Base-by-base conservation (phyloP, 371 early-diverging fungal species). In the Actinomortierella ambigua region DNA sequence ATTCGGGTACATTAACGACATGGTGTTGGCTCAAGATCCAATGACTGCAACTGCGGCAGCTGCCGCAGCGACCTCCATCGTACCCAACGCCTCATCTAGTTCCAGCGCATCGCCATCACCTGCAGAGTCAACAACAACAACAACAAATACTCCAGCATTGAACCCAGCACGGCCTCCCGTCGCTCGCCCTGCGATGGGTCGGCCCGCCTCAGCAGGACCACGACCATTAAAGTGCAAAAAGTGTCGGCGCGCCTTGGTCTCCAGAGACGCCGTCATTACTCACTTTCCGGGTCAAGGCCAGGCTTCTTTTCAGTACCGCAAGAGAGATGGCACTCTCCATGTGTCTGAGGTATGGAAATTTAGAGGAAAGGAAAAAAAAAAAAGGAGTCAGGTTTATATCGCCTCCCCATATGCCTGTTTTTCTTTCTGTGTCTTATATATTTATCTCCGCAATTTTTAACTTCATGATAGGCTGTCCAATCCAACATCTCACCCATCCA, bases 251-350 rank as follows among this genome's bases (percentile, higher is more conserved):
- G 70, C 79, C 5, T 60, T 90, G 15, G 85, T 84, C 4, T 75
- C 86, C 9, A 64, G 73, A 6, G 85, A 87, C n/a, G 78, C 87
- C 63, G 81, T 93, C 14, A 78, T 93, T 43, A 78, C 85, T 4
- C 94, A 95, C 79, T 77, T 81, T 53, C 79, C 88, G 6, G 93
- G 92, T 24, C 77, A 81, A 44, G 93, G 92, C 1, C 91, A 93
- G 62, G 68, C 73, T 6, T 81, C 89, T 0, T 93, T 93, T 68
- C 79, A 86, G 22, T 90, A 86, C 65, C 79, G 84, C 34, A 92
- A 91, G 62, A 85, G 92, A 24, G 84, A 86, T 61, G 61, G 79
- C 63, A 80, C 48, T 28, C 65, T 82, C 49, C 75, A 81, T 27
- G 51, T 75, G 23, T 65, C 78, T 1, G 75, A 69, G 59, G 69